Base-by-base conservation (phyloP, 305 asterid species). In the Fraxinus sp. region DNA sequence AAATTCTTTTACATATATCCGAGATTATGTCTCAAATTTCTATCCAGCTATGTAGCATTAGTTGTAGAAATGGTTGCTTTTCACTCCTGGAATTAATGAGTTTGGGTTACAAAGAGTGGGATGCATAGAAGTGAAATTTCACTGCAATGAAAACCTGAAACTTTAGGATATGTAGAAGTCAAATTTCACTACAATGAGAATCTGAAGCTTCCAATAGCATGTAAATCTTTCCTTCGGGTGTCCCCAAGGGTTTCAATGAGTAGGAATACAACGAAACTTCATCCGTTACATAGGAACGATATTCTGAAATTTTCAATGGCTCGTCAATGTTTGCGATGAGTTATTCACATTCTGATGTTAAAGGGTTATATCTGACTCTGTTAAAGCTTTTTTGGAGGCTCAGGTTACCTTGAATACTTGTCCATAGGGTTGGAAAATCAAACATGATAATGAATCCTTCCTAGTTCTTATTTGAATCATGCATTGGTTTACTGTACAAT, bases 1-100 rank as follows among this genome's bases (percentile, higher is more conserved):
- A 5, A 18, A 55, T 39, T 70, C 74, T 84, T 77, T 62, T 81
- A 46, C 80, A 77, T 84, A 28, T 83, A 72, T 74, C 44, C 57
- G 74, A 85, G 36, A 76, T 71, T 55, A 20, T 8, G 70, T 62
- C 81, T 24, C 28, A 44, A 74, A 62, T 49, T 80, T 62, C 44
- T 79, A 33, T 55, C 36, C 79, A 30, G 76, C 18, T 75, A 1
- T 52, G 44, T 77, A 36, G 68, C 28, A 75, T 73, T 35, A 44
- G 55, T 24, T 79, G 57, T 32, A 78, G 66, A 74, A 73, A 33
- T 44, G 44, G 46, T 55, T 79, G 78, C 30, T 76, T 32, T 70
- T 80, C 83, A 16, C 74, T 75, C 32, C 46, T 74, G 41, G n/a
- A 46, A 59, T 44, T 55, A 6, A 39, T 37, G 79, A 76, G 41